Evolutionary conservation across 164 flowering plant genomes (phyloP).

Genomic region (Vitis rupestris): DNA sequence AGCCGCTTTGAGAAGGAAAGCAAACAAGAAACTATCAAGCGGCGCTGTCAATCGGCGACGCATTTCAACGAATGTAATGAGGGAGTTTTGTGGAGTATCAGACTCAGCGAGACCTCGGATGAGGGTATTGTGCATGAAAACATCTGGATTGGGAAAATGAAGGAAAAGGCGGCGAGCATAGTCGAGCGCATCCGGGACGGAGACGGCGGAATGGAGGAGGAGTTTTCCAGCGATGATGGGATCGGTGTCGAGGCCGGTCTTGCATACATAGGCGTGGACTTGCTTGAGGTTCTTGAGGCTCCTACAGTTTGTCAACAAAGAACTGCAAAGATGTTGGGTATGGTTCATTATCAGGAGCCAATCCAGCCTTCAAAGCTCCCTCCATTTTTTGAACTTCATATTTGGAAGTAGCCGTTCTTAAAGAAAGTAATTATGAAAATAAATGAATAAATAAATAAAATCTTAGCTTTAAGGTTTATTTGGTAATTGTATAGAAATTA

Average conservation of each 20-base stretch:
- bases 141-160: conserved; percentile 42
- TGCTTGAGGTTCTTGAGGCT: conserved; percentile 38
- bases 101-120: conserved; percentile 59
- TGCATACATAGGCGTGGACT: conserved; percentile 42
- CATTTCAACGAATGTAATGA: conserved; percentile 38
- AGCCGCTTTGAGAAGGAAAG: conserved; percentile 54
- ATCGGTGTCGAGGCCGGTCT: conserved; percentile 38
- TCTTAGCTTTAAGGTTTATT: too few species aligned
- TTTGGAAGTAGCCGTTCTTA: too few species aligned
- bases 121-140: conserved; percentile 67
- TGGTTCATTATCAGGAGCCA: conserved; percentile 9
- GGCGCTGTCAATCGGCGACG: conserved; percentile 13
- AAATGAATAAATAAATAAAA: too few species aligned
- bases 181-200: conserved; percentile 37
- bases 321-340: conserved; percentile 27
- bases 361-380: too few species aligned
- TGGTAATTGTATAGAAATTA: too few species aligned
- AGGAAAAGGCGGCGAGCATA: conserved; percentile 43
- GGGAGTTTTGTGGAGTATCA: conserved; percentile 29
- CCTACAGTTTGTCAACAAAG: conserved; percentile 40
- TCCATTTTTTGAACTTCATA: too few species aligned
- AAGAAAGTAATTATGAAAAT: too few species aligned
- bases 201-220: conserved; percentile 43
- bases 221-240: conserved; percentile 51
- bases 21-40: conserved; percentile 62